Percentiles rank a stretch among this genome's conserved stretches.
Conservation (phyloP, 495 filamentous ascomycete species). For the Bacidia gigantensis region DNA sequence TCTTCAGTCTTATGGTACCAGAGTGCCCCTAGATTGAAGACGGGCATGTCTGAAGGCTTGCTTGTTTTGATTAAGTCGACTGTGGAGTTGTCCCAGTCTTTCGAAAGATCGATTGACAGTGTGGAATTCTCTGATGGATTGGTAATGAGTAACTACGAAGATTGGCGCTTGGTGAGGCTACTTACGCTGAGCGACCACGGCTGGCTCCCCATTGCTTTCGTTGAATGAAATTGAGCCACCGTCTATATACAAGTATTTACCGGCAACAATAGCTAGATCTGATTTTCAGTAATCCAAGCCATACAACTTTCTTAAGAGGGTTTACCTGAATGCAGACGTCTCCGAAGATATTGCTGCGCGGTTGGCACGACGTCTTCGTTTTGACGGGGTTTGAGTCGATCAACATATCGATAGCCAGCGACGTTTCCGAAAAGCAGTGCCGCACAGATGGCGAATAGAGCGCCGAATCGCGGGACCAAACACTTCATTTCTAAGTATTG, state of each 20-base stretch:
- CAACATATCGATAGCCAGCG: no score
- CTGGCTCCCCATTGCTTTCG: not conserved
- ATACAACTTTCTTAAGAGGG: not conserved
- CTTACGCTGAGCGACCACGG: not conserved
- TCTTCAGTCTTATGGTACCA: constrained; percentile 9
- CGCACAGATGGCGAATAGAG: no score
- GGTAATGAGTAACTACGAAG: not conserved
- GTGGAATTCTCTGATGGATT: constrained; percentile 3
- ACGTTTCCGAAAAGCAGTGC: no score
- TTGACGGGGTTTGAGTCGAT: no score
- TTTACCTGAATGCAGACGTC: not conserved
- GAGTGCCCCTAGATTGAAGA: constrained; percentile 5
- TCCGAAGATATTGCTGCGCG: not conserved
- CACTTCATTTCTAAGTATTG: no score
- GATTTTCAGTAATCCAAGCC: not conserved
- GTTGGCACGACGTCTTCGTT: not conserved
- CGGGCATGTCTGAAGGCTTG: constrained; percentile 7
- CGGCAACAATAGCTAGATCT: constrained; percentile 10
- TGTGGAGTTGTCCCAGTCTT: constrained; percentile 11
- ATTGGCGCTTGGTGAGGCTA: not conserved
- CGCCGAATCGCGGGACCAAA: no score
- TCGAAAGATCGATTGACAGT: constrained; percentile 16
- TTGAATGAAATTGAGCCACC: constrained; percentile 11
- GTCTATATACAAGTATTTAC: constrained; percentile 14
- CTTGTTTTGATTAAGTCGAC: constrained; percentile 7